These are phyloP conservation scores for Trichosporon coremiiforme DNA, from an alignment of 1,284 basidiomycete genomes.

Conservation along the genomic window DNA sequence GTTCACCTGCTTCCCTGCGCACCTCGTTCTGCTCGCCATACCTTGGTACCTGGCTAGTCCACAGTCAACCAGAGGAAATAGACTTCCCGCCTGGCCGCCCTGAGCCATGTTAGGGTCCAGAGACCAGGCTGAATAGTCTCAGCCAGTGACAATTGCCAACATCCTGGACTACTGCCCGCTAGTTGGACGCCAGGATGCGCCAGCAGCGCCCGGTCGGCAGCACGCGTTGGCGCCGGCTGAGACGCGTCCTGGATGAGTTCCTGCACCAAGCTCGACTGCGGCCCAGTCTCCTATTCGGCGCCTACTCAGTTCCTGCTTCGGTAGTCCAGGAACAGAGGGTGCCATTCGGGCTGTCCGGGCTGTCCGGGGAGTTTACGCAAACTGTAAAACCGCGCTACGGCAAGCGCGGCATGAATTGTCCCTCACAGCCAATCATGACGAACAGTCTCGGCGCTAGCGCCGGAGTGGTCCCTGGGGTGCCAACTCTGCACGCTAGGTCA, in stretches of 20 bases:
- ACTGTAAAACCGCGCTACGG: constrained; percentile 13
- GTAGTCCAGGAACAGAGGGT: background rate
- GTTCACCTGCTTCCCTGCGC: background rate
- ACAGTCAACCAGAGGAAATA: background rate
- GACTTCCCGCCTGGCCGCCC: background rate
- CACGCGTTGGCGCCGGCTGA: background rate
- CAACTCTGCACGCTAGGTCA: background rate
- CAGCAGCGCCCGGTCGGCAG: background rate
- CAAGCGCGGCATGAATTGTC: background rate
- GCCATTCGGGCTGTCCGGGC: background rate
- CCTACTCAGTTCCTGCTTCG: no score
- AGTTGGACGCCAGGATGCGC: background rate
- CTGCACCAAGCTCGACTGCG: background rate
- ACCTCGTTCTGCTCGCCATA: background rate
- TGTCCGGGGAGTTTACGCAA: background rate
- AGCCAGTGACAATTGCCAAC: constrained; percentile 16
- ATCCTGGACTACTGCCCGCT: background rate
- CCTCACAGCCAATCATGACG: background rate
- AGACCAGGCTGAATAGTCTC: constrained; percentile 14
- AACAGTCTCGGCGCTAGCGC: background rate
- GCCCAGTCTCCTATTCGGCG: background rate
- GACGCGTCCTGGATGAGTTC: constrained; percentile 10
- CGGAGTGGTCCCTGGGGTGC: background rate
- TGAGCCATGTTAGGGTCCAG: background rate
- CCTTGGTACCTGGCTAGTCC: background rate